phyloP scores from a whole-genome alignment of 139 green algal species.

The Pleodorina starrii region DNA sequence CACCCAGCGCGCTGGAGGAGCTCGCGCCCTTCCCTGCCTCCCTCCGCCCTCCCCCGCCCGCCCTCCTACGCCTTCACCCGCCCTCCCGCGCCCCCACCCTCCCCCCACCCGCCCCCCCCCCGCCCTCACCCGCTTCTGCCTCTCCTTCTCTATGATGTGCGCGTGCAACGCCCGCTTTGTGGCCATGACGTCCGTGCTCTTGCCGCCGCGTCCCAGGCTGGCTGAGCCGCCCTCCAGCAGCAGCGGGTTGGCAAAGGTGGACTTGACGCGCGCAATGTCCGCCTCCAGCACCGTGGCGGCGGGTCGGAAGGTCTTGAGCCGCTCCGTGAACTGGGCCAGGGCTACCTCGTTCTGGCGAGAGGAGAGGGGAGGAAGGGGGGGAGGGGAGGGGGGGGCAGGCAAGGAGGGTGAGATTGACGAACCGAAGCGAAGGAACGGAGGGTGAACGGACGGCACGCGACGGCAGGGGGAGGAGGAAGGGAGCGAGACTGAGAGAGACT shows the following conservation, averaged over 20 bases:
- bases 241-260: conserved; percentile 43
- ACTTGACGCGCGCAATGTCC: conserved; percentile 70
- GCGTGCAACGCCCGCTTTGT: conserved; percentile 77
- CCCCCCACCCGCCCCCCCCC: neutral
- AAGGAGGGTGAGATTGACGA: neutral
- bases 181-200: conserved; percentile 80
- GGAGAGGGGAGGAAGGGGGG: neutral
- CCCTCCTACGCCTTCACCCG: too few species aligned
- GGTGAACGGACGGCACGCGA: too few species aligned
- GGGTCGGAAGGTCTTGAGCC: conserved; percentile 85
- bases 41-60: neutral
- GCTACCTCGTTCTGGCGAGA: conserved; percentile 66
- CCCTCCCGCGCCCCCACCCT: neutral
- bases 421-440: neutral
- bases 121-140: conserved; percentile 49
- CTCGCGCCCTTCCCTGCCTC: too few species aligned
- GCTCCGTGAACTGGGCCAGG: conserved; percentile 78
- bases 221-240: conserved; percentile 47
- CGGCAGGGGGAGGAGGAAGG: too few species aligned
- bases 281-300: conserved; percentile 92
- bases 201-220: conserved; percentile 44
- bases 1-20: too few species aligned
- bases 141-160: conserved; percentile 68
- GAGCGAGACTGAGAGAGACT: too few species aligned
- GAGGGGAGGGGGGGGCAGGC: neutral